Base-by-base conservation (phyloP, 441 rosid species). In the Capsella rubella region DNA sequence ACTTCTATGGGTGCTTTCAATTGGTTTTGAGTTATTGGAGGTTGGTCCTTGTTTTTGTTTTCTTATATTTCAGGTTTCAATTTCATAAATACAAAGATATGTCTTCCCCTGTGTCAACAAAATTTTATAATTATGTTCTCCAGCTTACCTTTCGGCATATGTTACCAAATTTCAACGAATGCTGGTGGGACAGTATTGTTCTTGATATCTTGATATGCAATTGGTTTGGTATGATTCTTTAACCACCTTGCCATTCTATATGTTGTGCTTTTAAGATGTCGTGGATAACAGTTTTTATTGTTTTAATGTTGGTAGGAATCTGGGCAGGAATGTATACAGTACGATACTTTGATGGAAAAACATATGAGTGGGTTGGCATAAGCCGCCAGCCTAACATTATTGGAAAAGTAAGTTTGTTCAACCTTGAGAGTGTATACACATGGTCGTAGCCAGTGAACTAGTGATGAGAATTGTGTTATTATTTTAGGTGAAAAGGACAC, bases 251-350 rank as follows among this genome's bases (percentile, higher is more conserved):
- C 35, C 45, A 32, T 15, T 73, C 10, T 43, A 61, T 29, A 40
- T 43, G 6, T 31, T 1, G 1, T 45, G 39, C 14, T 66, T 47
- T n/a, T 55, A 15, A 40, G 62, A 21, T 31, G 63, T 40, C 8
- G 16, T 51, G 46, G 6, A 59, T 61, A 43, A 66, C 53, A 15
- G 8, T 31, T 53, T 34, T 5, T 60, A 8, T 15, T 51, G 57
- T 42, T 66, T 46, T 6, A 6, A n/a, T 67, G 3, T 32, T 51
- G 72, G 71, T 83, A 96, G 99, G 99, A 45, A 96, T 96, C 18
- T 91, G 99, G 98, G 98, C 97, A 32, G 99, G 99, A 77, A 96
- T 96, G 99, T 80, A 92, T 75, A 90, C 98, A n/a, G 99, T 96
- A 31, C 83, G 97, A 67, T 90, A 96, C 78, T 96, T 96, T 68